Conservation (phyloP, 352 stramenopile genomes). For the Discostella stelligera region DNA sequence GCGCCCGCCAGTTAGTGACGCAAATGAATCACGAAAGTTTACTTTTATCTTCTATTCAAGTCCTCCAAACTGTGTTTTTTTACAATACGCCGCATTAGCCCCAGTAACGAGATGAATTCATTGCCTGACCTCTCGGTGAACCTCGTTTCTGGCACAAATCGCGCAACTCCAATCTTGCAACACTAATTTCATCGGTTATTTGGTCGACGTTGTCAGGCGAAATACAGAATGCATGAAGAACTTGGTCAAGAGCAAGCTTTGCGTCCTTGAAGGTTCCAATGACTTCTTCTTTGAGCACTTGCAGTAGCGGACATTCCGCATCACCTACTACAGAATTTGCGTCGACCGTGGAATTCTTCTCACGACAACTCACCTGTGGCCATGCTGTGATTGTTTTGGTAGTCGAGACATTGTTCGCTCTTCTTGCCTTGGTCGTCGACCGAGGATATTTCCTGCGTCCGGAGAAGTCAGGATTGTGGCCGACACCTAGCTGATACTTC, state of each 20-base stretch:
- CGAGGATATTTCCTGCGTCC: background rate
- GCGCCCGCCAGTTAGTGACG: too few relatives aligned
- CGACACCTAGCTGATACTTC: slow-evolving; percentile 17
- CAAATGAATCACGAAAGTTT: too few relatives aligned
- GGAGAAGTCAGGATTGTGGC: slow-evolving; percentile 3
- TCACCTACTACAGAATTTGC: background rate
- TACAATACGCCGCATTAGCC: background rate
- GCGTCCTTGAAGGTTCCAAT: slow-evolving; percentile 17
- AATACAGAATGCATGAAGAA: slow-evolving; percentile 35
- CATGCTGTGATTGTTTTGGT: background rate
- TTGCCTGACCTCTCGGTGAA: background rate
- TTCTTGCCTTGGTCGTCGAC: background rate
- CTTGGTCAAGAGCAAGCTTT: slow-evolving; percentile 20
- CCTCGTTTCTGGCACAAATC: slow-evolving; percentile 5
- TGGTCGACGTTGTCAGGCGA: slow-evolving; percentile 28
- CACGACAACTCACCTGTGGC: background rate
- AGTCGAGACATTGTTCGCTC: background rate
- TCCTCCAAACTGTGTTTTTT: background rate
- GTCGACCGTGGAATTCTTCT: slow-evolving; percentile 8
- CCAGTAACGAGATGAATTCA: background rate
- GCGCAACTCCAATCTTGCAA: slow-evolving; percentile 5
- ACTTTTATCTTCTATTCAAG: background rate
- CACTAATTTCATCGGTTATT: slow-evolving; percentile 27
- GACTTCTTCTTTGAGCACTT: slow-evolving; percentile 22
- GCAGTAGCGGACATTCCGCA: background rate